These are phyloP conservation scores for Condylostoma magnum DNA, from an alignment of 169 alveolate species.

Conservation along the genomic window DNA sequence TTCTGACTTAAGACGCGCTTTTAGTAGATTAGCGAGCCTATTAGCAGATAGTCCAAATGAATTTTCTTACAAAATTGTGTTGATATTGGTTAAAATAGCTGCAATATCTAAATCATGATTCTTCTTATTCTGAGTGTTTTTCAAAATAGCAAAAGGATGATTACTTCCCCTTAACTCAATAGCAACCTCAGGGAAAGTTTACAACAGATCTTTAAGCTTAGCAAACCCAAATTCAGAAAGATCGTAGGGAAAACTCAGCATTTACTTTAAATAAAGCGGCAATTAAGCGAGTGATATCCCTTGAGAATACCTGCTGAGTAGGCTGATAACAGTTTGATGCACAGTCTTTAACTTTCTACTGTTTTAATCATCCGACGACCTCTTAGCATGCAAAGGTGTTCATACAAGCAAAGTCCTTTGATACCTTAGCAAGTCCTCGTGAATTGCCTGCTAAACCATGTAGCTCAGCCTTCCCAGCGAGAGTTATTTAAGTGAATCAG, in stretches of 20 bases:
- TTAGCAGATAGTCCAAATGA: slow-evolving; percentile 30
- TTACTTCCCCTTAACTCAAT: slow-evolving; percentile 51
- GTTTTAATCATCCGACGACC: slow-evolving; percentile 13
- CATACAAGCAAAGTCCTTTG: slow-evolving; percentile 59
- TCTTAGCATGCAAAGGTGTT: slow-evolving; percentile 35
- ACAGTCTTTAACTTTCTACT: slow-evolving; percentile 38
- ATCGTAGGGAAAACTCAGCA: slow-evolving; percentile 34
- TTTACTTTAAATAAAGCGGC: slow-evolving; percentile 43
- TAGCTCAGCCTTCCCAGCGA: slow-evolving; percentile 55
- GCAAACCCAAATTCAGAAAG: slow-evolving; percentile 55
- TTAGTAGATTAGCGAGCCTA: slow-evolving; percentile 5
- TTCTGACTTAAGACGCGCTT: neutral
- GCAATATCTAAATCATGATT: slow-evolving; percentile 10
- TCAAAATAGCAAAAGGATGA: slow-evolving; percentile 56
- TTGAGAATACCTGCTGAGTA: slow-evolving; percentile 33
- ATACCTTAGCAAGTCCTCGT: slow-evolving; percentile 52
- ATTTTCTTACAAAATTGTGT: slow-evolving; percentile 22
- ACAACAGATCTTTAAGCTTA: slow-evolving; percentile 56
- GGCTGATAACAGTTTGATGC: slow-evolving; percentile 38
- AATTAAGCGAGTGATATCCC: slow-evolving; percentile 62
- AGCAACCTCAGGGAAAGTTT: slow-evolving; percentile 44
- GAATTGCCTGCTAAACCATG: slow-evolving; percentile 54
- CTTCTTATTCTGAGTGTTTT: slow-evolving; percentile 23
- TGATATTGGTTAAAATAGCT: slow-evolving; percentile 18
- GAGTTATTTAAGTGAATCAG: slow-evolving; percentile 29